phyloP scores from a whole-genome alignment of 192 early-diverging fungal genomes.

The Diversispora epigaea region DNA sequence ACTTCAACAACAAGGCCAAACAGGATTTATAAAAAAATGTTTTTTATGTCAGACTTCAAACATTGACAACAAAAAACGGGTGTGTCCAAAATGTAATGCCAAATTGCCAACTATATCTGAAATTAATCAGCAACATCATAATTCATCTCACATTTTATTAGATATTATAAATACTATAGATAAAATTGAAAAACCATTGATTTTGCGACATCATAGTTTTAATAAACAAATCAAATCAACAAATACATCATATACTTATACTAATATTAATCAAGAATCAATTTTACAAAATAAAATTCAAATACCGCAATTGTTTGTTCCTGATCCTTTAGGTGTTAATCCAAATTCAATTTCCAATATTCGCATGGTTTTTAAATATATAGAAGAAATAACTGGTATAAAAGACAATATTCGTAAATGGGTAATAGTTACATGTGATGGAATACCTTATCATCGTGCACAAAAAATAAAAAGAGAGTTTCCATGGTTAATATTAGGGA shows the following conservation, averaged over 20 bases:
- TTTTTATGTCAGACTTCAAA: neutral
- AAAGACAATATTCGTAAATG: neutral
- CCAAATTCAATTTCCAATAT: neutral
- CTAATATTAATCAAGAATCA: neutral
- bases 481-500: no score
- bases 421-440: constrained; percentile 2
- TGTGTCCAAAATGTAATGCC: neutral
- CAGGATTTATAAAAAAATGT: neutral
- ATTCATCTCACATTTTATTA: neutral
- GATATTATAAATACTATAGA: neutral
- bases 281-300: neutral
- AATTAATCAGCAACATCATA: neutral
- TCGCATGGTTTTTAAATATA: neutral
- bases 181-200: neutral
- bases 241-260: neutral
- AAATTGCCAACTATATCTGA: neutral
- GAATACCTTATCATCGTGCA: neutral
- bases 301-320: neutral
- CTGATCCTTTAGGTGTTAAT: constrained; percentile 10
- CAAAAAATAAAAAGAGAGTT: neutral
- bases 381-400: neutral
- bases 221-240: neutral
- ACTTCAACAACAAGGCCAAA: neutral
- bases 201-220: neutral
- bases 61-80: neutral